Base-by-base conservation (phyloP, 805 yeast genomes). In the Monosporozyma yasuniensis region DNA sequence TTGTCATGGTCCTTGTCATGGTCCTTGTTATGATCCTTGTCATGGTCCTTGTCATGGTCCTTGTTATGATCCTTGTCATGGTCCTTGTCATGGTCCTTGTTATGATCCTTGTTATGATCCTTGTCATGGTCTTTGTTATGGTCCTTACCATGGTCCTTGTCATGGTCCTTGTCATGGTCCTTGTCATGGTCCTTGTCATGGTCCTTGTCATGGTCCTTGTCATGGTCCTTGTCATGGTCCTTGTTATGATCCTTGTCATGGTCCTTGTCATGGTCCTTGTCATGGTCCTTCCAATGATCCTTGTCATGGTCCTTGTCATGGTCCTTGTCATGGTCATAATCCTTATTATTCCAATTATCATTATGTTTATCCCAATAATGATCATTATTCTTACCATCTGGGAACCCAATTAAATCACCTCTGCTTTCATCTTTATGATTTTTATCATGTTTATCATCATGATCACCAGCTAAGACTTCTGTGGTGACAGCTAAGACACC, bases 381-480 rank as follows among this genome's bases (percentile, higher is more conserved):
- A 21, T 38, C 27, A 5, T 38, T 19, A 22, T 38, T 38, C n/a
- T 38, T 38, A 10, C 25, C 25, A 19, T 21, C 14, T 21, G 42
- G 42, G 25, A 19, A 38, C 3, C 42, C 42, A 12, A 21, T 22
- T 11, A 38, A 38, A 19, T 38, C 42, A 19, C 25, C 42, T 38
- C 21, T 38, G 10, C 11, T 27, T 21, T 38, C 42, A 38, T 38
- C 22, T 7, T 38, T 38, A 21, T 12, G 27, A 38, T 38, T 21
- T 11, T 38, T 21, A 4, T 37, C 37, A 11, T 35, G 8, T 25
- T 46, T n/a, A 18, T 38, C 19, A 10, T 47, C 32, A 14, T 47
- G 45, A 22, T 47, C 49, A 18, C 41, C 42, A 11, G 49, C 49
- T 10, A 47, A 23, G 12, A 35, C 46, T 27, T 22, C 25, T 10